phyloP scores from a whole-genome alignment of 257 asterid species.

The Ligustrum vulgare region DNA sequence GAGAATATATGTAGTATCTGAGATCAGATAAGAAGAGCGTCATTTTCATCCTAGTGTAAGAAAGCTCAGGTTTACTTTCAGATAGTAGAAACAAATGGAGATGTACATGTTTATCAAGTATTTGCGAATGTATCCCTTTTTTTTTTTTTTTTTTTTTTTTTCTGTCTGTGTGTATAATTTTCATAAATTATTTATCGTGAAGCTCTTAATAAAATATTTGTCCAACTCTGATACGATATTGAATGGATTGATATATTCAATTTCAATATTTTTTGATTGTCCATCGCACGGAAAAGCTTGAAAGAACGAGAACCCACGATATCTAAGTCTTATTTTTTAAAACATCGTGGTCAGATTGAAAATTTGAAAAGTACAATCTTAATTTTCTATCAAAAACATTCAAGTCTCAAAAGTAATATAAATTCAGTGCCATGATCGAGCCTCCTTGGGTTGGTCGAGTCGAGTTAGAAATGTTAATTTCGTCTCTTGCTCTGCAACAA shows the following conservation, averaged over 20 bases:
- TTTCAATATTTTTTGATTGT: background rate
- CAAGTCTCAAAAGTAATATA: background rate
- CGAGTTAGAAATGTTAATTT: no score
- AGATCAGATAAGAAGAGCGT: conserved; percentile 37
- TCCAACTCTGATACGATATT: no score
- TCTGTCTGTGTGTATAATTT: no score
- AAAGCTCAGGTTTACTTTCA: background rate
- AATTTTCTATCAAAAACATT: background rate
- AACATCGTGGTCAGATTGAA: background rate
- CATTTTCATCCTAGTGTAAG: conserved; percentile 20
- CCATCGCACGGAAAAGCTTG: background rate
- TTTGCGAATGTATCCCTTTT: background rate
- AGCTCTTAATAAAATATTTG: no score
- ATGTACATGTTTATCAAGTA: background rate
- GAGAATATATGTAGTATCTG: conserved; percentile 6
- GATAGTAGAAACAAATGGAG: background rate
- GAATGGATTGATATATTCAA: background rate
- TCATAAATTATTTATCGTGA: no score
- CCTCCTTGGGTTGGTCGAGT: no score
- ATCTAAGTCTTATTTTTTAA: no score
- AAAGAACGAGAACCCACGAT: background rate
- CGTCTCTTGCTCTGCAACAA: no score
- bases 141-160: background rate
- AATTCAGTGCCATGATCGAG: background rate
- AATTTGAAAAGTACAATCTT: no score